Evolutionary conservation across 371 early-diverging fungal species (phyloP).

Genomic region (Mucor velutinosus): DNA sequence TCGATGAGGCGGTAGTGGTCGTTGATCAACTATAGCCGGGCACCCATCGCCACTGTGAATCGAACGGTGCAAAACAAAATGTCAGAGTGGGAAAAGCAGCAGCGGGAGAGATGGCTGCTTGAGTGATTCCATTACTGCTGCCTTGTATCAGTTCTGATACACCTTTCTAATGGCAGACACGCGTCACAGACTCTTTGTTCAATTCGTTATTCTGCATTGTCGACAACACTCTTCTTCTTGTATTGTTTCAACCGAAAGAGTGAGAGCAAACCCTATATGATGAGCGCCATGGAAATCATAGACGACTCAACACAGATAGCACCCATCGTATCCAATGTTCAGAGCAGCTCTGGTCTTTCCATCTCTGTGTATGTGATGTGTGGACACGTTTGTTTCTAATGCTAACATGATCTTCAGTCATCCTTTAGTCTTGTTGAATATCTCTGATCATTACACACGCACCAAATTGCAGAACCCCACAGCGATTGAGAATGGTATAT

Average conservation of each 20-base stretch:
- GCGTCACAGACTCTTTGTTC: neutral
- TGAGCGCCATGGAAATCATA: slow-evolving; percentile 51
- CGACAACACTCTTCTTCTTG: neutral
- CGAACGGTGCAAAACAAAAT: too few relatives aligned
- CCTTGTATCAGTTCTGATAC: neutral
- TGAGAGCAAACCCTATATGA: neutral
- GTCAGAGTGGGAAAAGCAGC: too few relatives aligned
- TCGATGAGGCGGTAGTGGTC: too few relatives aligned
- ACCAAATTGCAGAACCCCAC: slow-evolving; percentile 62
- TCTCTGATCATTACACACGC: slow-evolving; percentile 86
- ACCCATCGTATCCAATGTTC: slow-evolving; percentile 31
- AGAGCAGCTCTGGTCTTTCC: slow-evolving; percentile 45
- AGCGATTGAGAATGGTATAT: slow-evolving; percentile 39
- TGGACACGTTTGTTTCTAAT: neutral
- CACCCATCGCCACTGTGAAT: too few relatives aligned
- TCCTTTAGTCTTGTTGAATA: slow-evolving; percentile 83
- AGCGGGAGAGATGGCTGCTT: too few relatives aligned
- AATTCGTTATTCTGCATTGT: neutral
- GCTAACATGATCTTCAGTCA: slow-evolving; percentile 56
- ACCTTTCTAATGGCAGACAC: neutral
- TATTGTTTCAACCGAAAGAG: neutral
- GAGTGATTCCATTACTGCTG: too few relatives aligned
- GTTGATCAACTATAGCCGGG: too few relatives aligned
- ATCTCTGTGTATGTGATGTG: slow-evolving; percentile 43
- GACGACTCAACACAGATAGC: slow-evolving; percentile 27